phyloP scores from a whole-genome alignment of 2,329 filamentous ascomycete genomes.

The Arthroderma uncinatum region DNA sequence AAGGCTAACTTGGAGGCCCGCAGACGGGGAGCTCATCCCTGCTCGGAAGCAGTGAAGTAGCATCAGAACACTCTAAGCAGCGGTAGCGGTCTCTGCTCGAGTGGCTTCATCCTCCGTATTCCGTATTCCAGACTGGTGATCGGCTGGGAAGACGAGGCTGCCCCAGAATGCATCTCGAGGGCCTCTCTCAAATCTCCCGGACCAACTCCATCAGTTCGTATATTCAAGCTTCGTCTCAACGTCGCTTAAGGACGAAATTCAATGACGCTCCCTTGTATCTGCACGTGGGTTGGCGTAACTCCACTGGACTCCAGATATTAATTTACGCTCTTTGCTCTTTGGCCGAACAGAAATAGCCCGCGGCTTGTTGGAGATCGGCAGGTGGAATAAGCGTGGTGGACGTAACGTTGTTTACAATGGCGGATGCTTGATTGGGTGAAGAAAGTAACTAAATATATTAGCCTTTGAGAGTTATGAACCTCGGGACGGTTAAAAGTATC shows the following conservation, averaged over 20 bases:
- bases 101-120: neutral
- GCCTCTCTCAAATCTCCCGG: neutral
- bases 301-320: neutral
- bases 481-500: too few species aligned
- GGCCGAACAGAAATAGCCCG: neutral
- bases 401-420: neutral
- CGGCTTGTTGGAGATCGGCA: conserved; percentile 2
- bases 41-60: neutral
- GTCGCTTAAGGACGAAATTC: neutral
- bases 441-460: too few species aligned
- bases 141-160: too few species aligned
- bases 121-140: too few species aligned
- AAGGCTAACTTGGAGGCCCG: neutral
- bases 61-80: neutral
- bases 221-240: neutral
- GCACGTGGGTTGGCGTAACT: neutral
- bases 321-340: neutral
- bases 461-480: too few species aligned
- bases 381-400: too few species aligned
- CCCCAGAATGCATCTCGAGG: neutral
- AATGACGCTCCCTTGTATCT: neutral
- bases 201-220: neutral
- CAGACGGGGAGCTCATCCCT: neutral
- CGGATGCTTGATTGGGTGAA: neutral
- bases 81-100: neutral